phyloP scores from a whole-genome alignment of 2,329 filamentous ascomycete species.

The Harringtonia lauricola region DNA sequence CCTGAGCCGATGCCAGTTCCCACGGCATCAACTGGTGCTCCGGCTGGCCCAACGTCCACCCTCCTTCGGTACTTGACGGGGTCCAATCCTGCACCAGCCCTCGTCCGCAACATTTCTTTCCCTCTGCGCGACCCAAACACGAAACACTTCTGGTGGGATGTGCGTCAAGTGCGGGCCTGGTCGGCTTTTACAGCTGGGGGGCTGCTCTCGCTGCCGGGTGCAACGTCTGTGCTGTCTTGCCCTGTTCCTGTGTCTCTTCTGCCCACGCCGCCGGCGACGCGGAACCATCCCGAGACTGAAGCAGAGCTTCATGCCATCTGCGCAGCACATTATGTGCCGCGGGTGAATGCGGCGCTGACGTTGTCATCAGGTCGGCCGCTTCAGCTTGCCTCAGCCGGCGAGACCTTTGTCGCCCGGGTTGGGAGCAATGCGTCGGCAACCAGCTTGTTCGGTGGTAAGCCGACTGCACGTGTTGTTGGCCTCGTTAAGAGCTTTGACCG shows the following conservation, averaged over 20 bases:
- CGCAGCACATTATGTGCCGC: constrained; percentile 68
- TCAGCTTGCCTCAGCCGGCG: constrained; percentile 25
- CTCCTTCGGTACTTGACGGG: constrained; percentile 68
- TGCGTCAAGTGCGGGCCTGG: constrained; percentile 80
- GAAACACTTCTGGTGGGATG: constrained; percentile 93
- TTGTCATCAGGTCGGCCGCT: constrained; percentile 60
- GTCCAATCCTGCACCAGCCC: constrained; percentile 68
- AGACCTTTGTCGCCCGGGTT: constrained; percentile 53
- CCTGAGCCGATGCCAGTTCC: constrained; percentile 38
- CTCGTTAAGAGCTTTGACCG: constrained; percentile 87
- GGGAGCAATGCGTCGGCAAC: constrained; percentile 46
- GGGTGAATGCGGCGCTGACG: constrained; percentile 74
- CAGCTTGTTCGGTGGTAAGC: constrained; percentile 35
- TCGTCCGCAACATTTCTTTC: constrained; percentile 70
- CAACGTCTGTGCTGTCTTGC: constrained; percentile 61
- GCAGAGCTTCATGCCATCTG: constrained; percentile 64
- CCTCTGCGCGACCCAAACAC: constrained; percentile 53
- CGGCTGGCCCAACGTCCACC: constrained; percentile 62
- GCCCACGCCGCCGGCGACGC: constrained; percentile 38
- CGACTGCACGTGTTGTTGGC: constrained; percentile 38
- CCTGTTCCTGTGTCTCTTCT: constrained; percentile 53
- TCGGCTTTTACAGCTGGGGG: constrained; percentile 62
- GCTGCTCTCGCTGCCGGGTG: constrained; percentile 61
- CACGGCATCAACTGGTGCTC: constrained; percentile 64
- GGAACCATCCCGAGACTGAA: constrained; percentile 68